A percentile compares a stretch with the other conserved stretches of the same genome.
Conservation (phyloP, 371 early-diverging fungal genomes). For the Rhizopus sp. region DNA sequence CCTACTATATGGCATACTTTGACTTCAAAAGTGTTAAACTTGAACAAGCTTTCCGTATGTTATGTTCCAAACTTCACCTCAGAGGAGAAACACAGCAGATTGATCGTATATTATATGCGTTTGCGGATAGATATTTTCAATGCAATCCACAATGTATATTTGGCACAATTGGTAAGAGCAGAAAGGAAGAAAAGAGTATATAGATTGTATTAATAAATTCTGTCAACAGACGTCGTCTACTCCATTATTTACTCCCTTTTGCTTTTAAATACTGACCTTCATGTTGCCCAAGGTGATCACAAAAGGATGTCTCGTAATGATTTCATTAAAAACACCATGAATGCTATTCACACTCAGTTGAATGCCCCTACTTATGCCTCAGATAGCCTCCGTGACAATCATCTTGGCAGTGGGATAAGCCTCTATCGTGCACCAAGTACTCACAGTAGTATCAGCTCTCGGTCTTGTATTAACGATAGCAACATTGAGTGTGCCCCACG, state of each 20-base stretch:
- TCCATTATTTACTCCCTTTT: constrained; percentile 81
- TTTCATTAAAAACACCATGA: constrained; percentile 55
- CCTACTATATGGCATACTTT: constrained; percentile 69
- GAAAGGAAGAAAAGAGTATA: not conserved
- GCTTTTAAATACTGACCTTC: constrained; percentile 89
- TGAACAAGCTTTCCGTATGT: constrained; percentile 72
- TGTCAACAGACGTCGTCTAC: constrained; percentile 65
- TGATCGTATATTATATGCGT: constrained; percentile 75
- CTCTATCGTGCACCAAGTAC: constrained; percentile 17
- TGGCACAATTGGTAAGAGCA: constrained; percentile 29
- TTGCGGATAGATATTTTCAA: constrained; percentile 72
- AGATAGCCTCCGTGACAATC: constrained; percentile 10
- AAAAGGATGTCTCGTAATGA: constrained; percentile 57
- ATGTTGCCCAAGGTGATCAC: constrained; percentile 66
- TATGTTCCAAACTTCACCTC: constrained; percentile 72
- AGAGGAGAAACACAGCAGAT: constrained; percentile 87
- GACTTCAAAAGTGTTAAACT: constrained; percentile 67
- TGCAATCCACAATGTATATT: constrained; percentile 67
- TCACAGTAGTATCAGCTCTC: constrained; percentile 7
- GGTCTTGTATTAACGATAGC: constrained; percentile 7
- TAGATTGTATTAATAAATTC: not conserved
- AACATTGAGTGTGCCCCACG: constrained; percentile 12
- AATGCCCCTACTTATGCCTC: constrained; percentile 18
- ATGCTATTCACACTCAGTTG: constrained; percentile 33
- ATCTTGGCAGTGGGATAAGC: constrained; percentile 12